A percentile compares a stretch with the other conserved stretches of the same genome.
phyloP scores from a whole-genome alignment of 768 basidiomycete genomes.

The Suillus subaureus region DNA sequence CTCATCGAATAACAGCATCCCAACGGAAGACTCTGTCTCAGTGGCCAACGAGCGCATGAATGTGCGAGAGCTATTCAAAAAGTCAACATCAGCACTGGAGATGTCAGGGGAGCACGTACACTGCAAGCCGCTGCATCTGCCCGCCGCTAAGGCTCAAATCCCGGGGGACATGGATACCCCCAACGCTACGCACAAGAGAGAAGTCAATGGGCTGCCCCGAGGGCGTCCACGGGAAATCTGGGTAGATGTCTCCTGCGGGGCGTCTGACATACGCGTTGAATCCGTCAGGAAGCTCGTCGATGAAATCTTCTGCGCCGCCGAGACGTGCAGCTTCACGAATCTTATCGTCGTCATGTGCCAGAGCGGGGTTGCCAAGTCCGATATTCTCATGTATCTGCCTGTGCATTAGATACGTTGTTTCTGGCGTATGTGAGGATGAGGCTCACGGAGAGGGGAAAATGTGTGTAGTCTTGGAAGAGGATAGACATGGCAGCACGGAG shows the following conservation, averaged over 20 bases:
- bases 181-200: slow-evolving; percentile 44
- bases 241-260: slow-evolving; percentile 60
- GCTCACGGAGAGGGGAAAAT: slow-evolving; percentile 20
- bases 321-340: slow-evolving; percentile 66
- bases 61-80: slow-evolving; percentile 51
- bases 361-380: slow-evolving; percentile 65
- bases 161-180: slow-evolving; percentile 38
- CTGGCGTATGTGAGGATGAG: neutral
- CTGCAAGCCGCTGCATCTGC: slow-evolving; percentile 7
- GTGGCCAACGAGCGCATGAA: slow-evolving; percentile 67
- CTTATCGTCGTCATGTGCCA: slow-evolving; percentile 52
- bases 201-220: slow-evolving; percentile 66
- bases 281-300: slow-evolving; percentile 63
- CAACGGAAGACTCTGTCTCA: slow-evolving; percentile 45
- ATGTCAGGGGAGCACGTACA: slow-evolving; percentile 41
- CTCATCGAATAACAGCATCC: slow-evolving; percentile 69
- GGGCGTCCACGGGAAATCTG: slow-evolving; percentile 39
- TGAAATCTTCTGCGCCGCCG: slow-evolving; percentile 69
- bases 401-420: neutral
- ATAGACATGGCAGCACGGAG: too few relatives aligned
- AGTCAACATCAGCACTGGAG: neutral
- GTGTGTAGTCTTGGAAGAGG: too few relatives aligned
- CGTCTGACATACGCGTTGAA: slow-evolving; percentile 75
- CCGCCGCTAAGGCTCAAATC: too few relatives aligned
- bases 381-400: slow-evolving; percentile 76